phyloP scores from a whole-genome alignment of 768 basidiomycete species.

The Mycena sanguinolenta region DNA sequence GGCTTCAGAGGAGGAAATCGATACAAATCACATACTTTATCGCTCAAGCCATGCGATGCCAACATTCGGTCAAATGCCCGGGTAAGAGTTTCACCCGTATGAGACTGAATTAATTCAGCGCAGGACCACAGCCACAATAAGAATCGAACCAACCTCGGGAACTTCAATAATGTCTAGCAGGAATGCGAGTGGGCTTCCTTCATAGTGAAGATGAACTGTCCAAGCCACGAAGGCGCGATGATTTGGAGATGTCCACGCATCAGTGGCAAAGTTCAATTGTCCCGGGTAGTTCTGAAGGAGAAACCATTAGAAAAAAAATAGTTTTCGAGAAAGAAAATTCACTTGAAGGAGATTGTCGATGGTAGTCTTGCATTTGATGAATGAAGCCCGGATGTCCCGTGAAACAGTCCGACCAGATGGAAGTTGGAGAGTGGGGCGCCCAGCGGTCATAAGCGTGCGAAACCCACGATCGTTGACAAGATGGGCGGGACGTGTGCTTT shows the following conservation, averaged over 20 bases:
- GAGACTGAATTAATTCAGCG: slow-evolving; percentile 33
- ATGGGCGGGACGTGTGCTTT: neutral
- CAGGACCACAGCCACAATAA: too few relatives aligned
- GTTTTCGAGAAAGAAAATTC: neutral
- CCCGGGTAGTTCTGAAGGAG: neutral
- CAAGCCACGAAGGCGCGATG: neutral
- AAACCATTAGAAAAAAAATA: too few relatives aligned
- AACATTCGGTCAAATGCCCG: slow-evolving; percentile 38
- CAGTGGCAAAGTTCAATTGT: neutral
- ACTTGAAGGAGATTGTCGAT: neutral
- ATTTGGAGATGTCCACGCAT: neutral
- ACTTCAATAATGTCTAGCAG: neutral
- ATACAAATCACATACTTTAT: slow-evolving; percentile 36
- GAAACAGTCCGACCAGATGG: neutral
- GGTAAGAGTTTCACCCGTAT: slow-evolving; percentile 42
- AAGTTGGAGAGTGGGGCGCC: neutral
- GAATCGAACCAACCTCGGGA: neutral
- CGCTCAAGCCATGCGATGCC: slow-evolving; percentile 30
- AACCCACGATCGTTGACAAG: neutral
- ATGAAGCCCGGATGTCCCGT: neutral
- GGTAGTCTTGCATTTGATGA: neutral
- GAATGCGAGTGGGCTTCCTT: neutral
- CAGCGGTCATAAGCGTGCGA: neutral
- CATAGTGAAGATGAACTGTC: neutral
- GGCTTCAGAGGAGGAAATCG: neutral